Conservation (phyloP, 192 early-diverging fungal species). For the Chytriomyces confervae region DNA sequence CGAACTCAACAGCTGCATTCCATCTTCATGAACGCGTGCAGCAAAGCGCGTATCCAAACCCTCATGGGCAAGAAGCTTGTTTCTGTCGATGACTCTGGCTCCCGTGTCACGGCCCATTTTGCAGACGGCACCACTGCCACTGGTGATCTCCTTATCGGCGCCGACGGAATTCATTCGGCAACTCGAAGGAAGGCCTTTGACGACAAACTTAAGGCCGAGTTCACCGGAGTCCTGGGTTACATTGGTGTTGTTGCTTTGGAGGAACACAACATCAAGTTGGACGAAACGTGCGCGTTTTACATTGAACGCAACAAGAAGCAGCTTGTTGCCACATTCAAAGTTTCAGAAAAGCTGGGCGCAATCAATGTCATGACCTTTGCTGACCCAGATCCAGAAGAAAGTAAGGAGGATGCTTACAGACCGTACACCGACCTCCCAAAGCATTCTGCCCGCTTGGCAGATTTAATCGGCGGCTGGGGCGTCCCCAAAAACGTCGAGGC, state of each 20-base stretch:
- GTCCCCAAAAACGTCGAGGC: neutral
- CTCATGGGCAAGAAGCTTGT: neutral
- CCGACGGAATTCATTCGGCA: constrained; percentile 22
- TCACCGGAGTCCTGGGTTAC: constrained; percentile 18
- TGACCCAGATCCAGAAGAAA: constrained; percentile 14
- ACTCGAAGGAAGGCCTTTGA: constrained; percentile 37
- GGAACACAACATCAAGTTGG: neutral
- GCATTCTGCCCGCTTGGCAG: constrained; percentile 1
- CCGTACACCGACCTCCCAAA: constrained; percentile 19
- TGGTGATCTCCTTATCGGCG: constrained; percentile 28
- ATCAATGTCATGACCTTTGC: constrained; percentile 15
- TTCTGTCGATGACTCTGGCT: neutral
- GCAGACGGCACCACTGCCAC: neutral
- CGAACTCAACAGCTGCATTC: neutral
- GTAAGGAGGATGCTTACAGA: neutral
- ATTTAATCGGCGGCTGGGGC: constrained; percentile 3
- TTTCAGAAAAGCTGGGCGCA: constrained; percentile 10
- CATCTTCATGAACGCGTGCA: neutral
- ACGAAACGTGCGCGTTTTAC: constrained; percentile 12
- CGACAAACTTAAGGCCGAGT: constrained; percentile 15
- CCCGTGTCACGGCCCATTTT: neutral
- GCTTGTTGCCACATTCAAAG: constrained; percentile 5
- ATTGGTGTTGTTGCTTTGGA: constrained; percentile 15
- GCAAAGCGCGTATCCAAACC: neutral
- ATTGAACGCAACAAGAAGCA: constrained; percentile 14